These are phyloP conservation scores for Acanthamoeba pearcei DNA, from an alignment of 208 protist species.

Conservation along the genomic window DNA sequence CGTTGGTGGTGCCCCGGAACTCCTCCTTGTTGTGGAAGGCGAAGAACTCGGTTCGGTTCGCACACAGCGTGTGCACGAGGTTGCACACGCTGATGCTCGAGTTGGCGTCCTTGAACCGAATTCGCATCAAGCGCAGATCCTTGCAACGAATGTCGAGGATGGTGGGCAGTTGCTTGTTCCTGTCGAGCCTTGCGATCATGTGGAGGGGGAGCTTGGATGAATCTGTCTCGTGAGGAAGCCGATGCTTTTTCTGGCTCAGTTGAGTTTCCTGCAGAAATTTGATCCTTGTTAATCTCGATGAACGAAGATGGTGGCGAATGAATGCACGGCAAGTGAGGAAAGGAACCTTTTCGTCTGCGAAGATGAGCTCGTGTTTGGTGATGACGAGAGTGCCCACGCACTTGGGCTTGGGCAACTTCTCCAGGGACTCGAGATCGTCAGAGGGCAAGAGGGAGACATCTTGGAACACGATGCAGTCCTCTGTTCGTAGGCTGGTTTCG, in stretches of 20 bases:
- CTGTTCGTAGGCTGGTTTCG: conserved; percentile 17
- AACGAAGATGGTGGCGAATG: background rate
- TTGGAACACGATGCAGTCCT: conserved; percentile 70
- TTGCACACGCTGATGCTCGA: conserved; percentile 74
- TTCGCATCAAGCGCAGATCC: conserved; percentile 71
- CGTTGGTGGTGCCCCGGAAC: conserved; percentile 56
- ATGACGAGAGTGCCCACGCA: conserved; percentile 60
- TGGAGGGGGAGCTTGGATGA: conserved; percentile 59
- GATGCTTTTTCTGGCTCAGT: conserved; percentile 62
- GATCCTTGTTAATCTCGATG: background rate
- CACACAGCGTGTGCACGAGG: conserved; percentile 27
- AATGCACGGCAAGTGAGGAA: background rate
- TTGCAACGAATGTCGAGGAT: conserved; percentile 74
- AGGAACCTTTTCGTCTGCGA: conserved; percentile 62
- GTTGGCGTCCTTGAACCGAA: conserved; percentile 74
- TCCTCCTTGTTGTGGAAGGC: conserved; percentile 77
- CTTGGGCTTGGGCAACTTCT: conserved; percentile 2
- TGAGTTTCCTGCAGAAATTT: conserved; percentile 42
- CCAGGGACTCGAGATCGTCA: conserved; percentile 32
- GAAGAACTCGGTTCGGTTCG: conserved; percentile 62
- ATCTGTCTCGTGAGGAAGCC: conserved; percentile 69
- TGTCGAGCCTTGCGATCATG: conserved; percentile 72
- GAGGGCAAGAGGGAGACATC: conserved; percentile 67
- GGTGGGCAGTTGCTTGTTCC: conserved; percentile 70
- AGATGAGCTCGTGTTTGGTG: conserved; percentile 73